A percentile compares a stretch with the other conserved stretches of the same genome.
Conservation (phyloP, 108 stramenopile genomes). For the Skeletonema potamos region DNA sequence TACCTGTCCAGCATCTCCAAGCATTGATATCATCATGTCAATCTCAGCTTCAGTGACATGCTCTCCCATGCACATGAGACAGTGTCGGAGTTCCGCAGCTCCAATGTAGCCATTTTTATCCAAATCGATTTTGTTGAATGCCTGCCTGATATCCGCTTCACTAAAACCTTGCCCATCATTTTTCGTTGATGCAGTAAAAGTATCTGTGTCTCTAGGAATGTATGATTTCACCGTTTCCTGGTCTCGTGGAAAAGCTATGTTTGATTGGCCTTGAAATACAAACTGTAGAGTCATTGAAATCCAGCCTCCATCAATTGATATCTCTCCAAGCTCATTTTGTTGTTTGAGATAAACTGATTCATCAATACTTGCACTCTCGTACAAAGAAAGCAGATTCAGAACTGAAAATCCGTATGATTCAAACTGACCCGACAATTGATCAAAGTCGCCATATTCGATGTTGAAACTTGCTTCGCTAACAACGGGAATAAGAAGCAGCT, state of each 20-base stretch:
- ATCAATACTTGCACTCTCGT: conserved; percentile 54
- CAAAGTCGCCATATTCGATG: conserved; percentile 68
- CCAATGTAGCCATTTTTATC: conserved; percentile 77
- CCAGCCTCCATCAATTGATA: conserved; percentile 18
- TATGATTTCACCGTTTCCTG: conserved; percentile 57
- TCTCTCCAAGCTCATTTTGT: conserved; percentile 43
- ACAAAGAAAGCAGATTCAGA: conserved; percentile 65
- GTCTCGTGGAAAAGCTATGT: conserved; percentile 72
- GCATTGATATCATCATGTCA: conserved; percentile 86
- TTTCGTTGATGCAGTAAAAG: not conserved
- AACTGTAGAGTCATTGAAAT: conserved; percentile 56
- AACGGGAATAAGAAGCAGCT: conserved; percentile 45
- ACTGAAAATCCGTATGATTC: conserved; percentile 56
- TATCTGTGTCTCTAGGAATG: conserved; percentile 48
- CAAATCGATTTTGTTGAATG: conserved; percentile 78
- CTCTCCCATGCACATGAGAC: conserved; percentile 86
- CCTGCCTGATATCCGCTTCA: conserved; percentile 71
- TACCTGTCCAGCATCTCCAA: conserved; percentile 88
- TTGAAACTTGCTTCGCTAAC: conserved; percentile 69
- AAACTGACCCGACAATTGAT: conserved; percentile 40
- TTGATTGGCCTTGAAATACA: conserved; percentile 35
- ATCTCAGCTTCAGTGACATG: conserved; percentile 85
- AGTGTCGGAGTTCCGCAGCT: conserved; percentile 78
- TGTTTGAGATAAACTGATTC: conserved; percentile 51
- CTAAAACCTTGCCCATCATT: conserved; percentile 36